Evolutionary conservation across 1,284 basidiomycete species (phyloP).

Genomic region (Neonothopanus nambi): DNA sequence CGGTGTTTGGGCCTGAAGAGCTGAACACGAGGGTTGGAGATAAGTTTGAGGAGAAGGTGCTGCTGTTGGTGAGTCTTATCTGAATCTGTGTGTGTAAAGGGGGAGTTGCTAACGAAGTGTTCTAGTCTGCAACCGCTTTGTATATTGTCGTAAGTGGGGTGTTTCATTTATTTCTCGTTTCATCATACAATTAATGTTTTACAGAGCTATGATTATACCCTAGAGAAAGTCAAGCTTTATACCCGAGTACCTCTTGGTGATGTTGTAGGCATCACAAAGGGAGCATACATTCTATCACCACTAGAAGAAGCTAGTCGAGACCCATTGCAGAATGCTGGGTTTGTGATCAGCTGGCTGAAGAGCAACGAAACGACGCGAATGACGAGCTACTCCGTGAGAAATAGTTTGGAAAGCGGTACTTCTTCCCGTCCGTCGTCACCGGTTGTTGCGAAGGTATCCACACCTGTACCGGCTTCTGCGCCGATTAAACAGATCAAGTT

Average conservation of each 20-base stretch:
- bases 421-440: conserved; percentile 24
- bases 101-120: not conserved
- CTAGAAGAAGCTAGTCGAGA: conserved; percentile 89
- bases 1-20: conserved; percentile 82
- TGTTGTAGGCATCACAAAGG: conserved; percentile 83
- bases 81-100: not conserved
- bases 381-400: conserved; percentile 83
- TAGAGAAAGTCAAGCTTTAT: conserved; percentile 89
- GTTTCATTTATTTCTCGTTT: conserved; percentile 6
- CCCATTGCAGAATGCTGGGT: conserved; percentile 83
- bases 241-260: conserved; percentile 86
- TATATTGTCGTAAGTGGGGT: conserved; percentile 47
- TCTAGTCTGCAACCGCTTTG: conserved; percentile 44
- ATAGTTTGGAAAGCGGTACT: conserved; percentile 45
- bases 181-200: conserved; percentile 17
- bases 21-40: conserved; percentile 70
- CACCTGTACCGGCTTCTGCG: conserved; percentile 10
- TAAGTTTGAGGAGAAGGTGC: conserved; percentile 90
- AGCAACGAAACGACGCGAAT: conserved; percentile 68
- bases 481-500: not conserved
- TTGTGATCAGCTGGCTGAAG: conserved; percentile 74
- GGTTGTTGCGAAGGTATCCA: conserved; percentile 20
- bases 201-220: conserved; percentile 86
- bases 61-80: conserved; percentile 70
- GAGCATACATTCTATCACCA: conserved; percentile 88